phyloP scores from a whole-genome alignment of 192 early-diverging fungal species.

The Gonapodya prolifera region DNA sequence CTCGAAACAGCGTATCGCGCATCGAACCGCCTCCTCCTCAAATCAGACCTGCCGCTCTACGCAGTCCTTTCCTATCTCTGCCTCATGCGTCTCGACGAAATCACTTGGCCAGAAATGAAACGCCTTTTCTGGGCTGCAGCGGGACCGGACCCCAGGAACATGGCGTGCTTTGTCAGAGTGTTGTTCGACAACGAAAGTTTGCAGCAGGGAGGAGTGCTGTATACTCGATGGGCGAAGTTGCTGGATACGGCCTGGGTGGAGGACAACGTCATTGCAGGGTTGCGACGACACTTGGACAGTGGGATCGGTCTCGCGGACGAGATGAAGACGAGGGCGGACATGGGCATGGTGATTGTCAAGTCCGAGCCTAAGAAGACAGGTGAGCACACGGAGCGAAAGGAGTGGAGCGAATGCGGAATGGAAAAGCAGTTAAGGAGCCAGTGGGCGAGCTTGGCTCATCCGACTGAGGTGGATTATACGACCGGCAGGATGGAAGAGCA shows the following conservation, averaged over 20 bases:
- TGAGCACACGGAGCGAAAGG: background rate
- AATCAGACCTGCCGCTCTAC: background rate
- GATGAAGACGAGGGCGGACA: background rate
- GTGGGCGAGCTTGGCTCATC: too few relatives aligned
- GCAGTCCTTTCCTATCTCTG: background rate
- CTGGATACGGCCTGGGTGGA: background rate
- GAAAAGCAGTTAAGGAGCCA: too few relatives aligned
- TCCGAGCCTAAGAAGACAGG: background rate
- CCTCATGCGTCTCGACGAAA: background rate
- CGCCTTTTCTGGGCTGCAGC: background rate
- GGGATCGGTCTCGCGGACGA: background rate
- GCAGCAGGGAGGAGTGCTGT: background rate
- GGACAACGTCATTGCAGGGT: background rate
- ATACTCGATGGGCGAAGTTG: background rate
- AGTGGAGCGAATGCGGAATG: background rate
- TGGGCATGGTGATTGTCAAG: background rate
- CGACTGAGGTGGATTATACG: too few relatives aligned
- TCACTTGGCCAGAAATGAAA: background rate
- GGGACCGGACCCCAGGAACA: background rate
- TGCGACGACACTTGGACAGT: background rate
- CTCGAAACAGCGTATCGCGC: background rate
- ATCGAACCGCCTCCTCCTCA: background rate
- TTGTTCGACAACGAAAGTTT: background rate
- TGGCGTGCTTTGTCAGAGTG: background rate
- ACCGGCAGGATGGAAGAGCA: too few relatives aligned